Evolutionary conservation across 2,329 filamentous ascomycete species (phyloP).

Genomic region (Fusarium lateritium): DNA sequence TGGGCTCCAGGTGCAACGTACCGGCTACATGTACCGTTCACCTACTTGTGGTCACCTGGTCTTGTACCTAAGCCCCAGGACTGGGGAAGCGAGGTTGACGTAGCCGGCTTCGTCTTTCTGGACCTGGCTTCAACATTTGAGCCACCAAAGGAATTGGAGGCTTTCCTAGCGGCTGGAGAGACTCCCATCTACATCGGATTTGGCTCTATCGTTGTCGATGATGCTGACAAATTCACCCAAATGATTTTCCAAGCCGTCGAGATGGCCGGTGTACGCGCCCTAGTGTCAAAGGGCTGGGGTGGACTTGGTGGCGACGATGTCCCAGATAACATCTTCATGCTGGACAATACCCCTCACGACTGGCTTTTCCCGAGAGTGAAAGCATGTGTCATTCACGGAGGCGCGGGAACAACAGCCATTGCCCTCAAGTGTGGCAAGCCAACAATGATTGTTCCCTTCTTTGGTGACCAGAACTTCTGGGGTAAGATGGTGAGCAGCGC

Average conservation of each 20-base stretch:
- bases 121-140: conserved; percentile 74
- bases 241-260: conserved; percentile 80
- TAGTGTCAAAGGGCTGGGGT: conserved; percentile 84
- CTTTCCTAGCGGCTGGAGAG: conserved; percentile 70
- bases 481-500: conserved; percentile 76
- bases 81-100: conserved; percentile 79
- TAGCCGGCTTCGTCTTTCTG: conserved; percentile 84
- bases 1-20: conserved; percentile 84
- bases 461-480: conserved; percentile 86
- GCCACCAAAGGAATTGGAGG: conserved; percentile 68
- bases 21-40: conserved; percentile 80
- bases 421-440: conserved; percentile 79
- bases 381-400: conserved; percentile 82
- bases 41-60: conserved; percentile 79
- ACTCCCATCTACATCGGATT: conserved; percentile 82
- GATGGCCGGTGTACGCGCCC: conserved; percentile 75
- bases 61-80: conserved; percentile 77
- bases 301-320: conserved; percentile 72
- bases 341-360: conserved; percentile 82
- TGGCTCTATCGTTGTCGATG: conserved; percentile 81
- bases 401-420: conserved; percentile 82
- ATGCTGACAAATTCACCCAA: conserved; percentile 76
- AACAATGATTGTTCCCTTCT: conserved; percentile 84
- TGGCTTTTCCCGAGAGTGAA: conserved; percentile 80
- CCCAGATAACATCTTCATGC: conserved; percentile 77